phyloP scores from a whole-genome alignment of 1,139 yeast genomes.

The Scheffersomyces cryptocercus region DNA sequence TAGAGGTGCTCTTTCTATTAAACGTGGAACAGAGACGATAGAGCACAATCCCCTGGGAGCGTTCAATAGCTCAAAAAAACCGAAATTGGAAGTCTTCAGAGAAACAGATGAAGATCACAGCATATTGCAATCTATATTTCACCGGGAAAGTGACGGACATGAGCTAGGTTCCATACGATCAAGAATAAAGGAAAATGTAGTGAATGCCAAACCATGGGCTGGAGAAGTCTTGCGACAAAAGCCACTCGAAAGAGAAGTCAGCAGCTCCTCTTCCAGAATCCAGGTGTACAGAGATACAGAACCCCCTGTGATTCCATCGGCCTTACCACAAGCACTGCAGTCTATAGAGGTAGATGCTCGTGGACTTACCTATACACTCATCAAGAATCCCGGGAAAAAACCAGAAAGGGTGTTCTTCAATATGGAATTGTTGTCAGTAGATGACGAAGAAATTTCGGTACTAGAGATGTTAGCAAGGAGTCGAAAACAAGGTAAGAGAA shows the following conservation, averaged over 20 bases:
- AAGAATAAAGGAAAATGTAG: slow-evolving; percentile 65
- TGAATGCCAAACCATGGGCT: slow-evolving; percentile 62
- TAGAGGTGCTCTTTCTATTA: slow-evolving; percentile 25
- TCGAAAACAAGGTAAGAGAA: background rate
- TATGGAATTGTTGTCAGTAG: slow-evolving; percentile 50
- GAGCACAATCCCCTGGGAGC: slow-evolving; percentile 6
- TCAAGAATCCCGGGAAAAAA: slow-evolving; percentile 59
- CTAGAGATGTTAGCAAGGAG: slow-evolving; percentile 1
- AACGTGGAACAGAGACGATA: slow-evolving; percentile 21
- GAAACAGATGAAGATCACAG: slow-evolving; percentile 26
- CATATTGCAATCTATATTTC: slow-evolving; percentile 33
- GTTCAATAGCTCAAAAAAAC: slow-evolving; percentile 15
- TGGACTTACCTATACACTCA: slow-evolving; percentile 43
- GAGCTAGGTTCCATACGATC: slow-evolving; percentile 51
- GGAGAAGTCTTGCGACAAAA: slow-evolving; percentile 59
- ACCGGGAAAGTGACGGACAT: slow-evolving; percentile 17
- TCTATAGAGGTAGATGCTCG: slow-evolving; percentile 38
- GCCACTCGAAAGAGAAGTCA: slow-evolving; percentile 7
- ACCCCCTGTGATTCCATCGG: background rate
- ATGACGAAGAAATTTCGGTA: slow-evolving; percentile 66
- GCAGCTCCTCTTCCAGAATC: slow-evolving; percentile 15
- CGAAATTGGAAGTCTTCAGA: slow-evolving; percentile 31
- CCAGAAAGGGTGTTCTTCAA: slow-evolving; percentile 67
- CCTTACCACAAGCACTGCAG: slow-evolving; percentile 3
- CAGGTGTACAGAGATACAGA: slow-evolving; percentile 42